phyloP scores from a whole-genome alignment of 805 yeast genomes.

The Monosporozyma siamensis region DNA sequence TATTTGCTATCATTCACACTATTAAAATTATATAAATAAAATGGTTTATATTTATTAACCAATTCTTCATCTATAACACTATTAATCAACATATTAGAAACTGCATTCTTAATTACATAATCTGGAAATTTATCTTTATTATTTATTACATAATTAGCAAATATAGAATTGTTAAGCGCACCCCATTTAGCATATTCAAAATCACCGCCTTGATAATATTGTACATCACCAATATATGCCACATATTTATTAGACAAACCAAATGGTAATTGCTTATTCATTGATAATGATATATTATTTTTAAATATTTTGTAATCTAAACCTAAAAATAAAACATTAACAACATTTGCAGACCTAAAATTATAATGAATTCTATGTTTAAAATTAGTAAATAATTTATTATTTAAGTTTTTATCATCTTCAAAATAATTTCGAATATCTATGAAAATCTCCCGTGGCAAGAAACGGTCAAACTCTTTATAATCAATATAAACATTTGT shows the following conservation, averaged over 20 bases:
- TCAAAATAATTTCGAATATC: background rate
- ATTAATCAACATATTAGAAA: slow-evolving; percentile 12
- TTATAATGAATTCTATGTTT: background rate
- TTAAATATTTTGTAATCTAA: background rate
- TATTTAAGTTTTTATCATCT: background rate
- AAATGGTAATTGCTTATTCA: background rate
- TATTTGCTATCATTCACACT: background rate
- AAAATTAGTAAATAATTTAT: background rate
- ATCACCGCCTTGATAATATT: background rate
- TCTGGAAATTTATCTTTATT: slow-evolving; percentile 1
- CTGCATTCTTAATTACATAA: slow-evolving; percentile 2
- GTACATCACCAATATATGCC: slow-evolving; percentile 5
- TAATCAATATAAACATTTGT: background rate
- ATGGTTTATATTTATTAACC: slow-evolving; percentile 4
- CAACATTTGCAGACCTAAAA: background rate
- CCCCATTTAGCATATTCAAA: slow-evolving; percentile 4
- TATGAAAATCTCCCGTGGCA: background rate
- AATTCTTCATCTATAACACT: background rate
- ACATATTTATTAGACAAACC: background rate
- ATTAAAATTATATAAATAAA: slow-evolving; percentile 2
- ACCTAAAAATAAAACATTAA: background rate
- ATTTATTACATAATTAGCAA: slow-evolving; percentile 2
- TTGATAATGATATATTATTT: background rate
- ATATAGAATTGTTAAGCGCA: slow-evolving; percentile 1
- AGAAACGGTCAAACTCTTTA: background rate